These are phyloP conservation scores for Nakazawaea pomicola DNA, from an alignment of 805 yeast genomes.

Conservation along the genomic window DNA sequence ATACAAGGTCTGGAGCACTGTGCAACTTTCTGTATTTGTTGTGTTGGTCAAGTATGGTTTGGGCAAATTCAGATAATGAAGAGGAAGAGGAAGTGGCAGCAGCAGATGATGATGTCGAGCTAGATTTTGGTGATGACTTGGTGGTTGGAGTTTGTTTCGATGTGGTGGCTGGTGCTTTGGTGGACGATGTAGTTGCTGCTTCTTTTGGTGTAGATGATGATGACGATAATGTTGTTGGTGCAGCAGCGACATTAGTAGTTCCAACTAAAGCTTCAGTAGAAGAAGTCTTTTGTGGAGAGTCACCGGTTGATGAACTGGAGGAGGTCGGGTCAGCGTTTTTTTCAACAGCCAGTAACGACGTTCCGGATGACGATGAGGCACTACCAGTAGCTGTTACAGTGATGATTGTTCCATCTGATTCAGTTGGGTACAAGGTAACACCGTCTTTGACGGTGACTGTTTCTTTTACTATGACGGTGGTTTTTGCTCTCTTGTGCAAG, in stretches of 20 bases:
- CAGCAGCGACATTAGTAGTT: too few species aligned
- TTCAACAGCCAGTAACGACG: constrained; percentile 9
- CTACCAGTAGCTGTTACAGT: constrained; percentile 1
- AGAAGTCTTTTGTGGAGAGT: too few species aligned
- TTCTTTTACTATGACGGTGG: constrained; percentile 7
- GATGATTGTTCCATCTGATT: not conserved
- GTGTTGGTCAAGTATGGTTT: constrained; percentile 52
- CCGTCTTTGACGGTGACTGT: not conserved
- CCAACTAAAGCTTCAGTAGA: too few species aligned
- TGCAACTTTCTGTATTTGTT: constrained; percentile 54
- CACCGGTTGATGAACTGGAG: too few species aligned
- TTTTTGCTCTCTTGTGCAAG: not conserved
- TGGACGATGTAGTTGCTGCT: constrained; percentile 19
- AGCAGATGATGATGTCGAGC: constrained; percentile 15
- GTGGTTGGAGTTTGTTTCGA: constrained; percentile 18
- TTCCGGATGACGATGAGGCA: constrained; percentile 9
- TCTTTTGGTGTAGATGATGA: constrained; percentile 18
- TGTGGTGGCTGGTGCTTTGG: constrained; percentile 21
- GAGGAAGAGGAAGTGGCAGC: constrained; percentile 19
- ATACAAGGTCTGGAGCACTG: constrained; percentile 42
- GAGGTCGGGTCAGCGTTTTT: constrained; percentile 6
- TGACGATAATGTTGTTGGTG: constrained; percentile 16
- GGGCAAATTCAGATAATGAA: constrained; percentile 27
- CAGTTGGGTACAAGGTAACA: constrained; percentile 1
- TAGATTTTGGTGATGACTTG: constrained; percentile 16